Conservation (phyloP, 169 alveolate genomes). For the Fabrea salina region DNA sequence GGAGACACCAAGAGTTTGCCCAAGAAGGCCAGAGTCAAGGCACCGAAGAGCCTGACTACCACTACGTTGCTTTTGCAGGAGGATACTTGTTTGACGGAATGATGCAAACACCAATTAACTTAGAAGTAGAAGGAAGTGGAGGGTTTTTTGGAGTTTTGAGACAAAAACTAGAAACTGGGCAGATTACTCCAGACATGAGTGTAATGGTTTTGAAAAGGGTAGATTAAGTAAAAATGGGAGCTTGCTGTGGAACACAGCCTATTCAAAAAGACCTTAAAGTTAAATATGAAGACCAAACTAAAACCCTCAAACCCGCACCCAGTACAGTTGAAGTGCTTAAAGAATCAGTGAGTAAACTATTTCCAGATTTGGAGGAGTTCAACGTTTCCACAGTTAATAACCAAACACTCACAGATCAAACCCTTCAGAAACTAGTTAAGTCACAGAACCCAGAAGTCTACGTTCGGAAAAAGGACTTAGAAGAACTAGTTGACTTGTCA, state of each 20-base stretch:
- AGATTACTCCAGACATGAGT: not conserved
- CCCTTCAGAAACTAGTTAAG: no score
- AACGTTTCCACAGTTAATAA: no score
- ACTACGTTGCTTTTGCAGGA: conserved; percentile 9
- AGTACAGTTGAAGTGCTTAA: no score
- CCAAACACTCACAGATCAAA: no score
- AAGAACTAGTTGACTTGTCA: not conserved
- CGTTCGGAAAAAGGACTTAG: no score
- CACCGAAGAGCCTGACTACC: not conserved
- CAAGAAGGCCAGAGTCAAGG: not conserved
- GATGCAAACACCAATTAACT: not conserved
- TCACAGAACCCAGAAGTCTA: no score
- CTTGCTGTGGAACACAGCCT: not conserved
- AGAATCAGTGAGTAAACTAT: no score
- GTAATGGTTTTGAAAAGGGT: conserved; percentile 21
- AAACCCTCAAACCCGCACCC: no score
- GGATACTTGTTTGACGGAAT: conserved; percentile 13
- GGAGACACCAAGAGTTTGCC: conserved; percentile 43
- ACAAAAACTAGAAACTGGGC: not conserved
- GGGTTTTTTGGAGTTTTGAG: not conserved
- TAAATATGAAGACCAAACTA: no score
- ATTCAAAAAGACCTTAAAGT: no score
- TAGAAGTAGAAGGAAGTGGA: not conserved
- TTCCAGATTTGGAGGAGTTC: no score
- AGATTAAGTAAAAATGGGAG: not conserved